Base-by-base conservation (phyloP, 805 yeast genomes). In the Teunomyces aglyptinius region DNA sequence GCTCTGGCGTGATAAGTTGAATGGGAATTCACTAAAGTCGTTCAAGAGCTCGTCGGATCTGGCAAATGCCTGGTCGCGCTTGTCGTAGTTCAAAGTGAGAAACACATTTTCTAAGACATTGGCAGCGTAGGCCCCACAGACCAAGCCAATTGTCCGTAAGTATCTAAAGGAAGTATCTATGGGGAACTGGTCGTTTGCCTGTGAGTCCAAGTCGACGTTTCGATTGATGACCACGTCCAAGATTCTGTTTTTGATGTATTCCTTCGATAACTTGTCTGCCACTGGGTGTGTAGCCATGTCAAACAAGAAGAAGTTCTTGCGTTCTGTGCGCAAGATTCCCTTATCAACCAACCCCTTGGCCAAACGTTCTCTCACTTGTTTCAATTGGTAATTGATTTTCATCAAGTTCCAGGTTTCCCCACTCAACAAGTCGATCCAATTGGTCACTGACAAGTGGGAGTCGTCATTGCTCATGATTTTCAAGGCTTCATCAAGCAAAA, bases 281-380 rank as follows among this genome's bases (percentile, higher is more conserved):
- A 94, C 81, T 6, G 99, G 99, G 67, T 95, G 99, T 6, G 99
- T 94, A 26, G 99, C 96, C 97, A 94, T 94, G 67, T 94, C 99
- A 58, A 94, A 94, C 45, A 94, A 73, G 59, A 94, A 82, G 64
- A 94, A 94, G 70, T 89, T 94, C 64, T 91, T 89, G 66, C 96
- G 82, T 68, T 94, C 99, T 6, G 99, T 94, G 71, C 97, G 84
- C 60, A 95, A 77, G 39, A 94, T 85, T 18, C 99, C 98, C 70
- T 94, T 94, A 67, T 94, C 99, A 32, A 95, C 99, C 44, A 94
- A 76, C 0, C 99, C 99, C 68, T 94, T 94, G 46, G 97, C 96
- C 53, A 94, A 76, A 57, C 99, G 79, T 69, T 94, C 99, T 62
- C 99, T 82, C 4, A 94, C 99, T 71, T 94, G 99, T 63, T 94